A percentile compares a stretch with the other conserved stretches of the same genome.
Evolutionary conservation across 768 basidiomycete species (phyloP).

Genomic region (Xerocomellus amylosporus): DNA sequence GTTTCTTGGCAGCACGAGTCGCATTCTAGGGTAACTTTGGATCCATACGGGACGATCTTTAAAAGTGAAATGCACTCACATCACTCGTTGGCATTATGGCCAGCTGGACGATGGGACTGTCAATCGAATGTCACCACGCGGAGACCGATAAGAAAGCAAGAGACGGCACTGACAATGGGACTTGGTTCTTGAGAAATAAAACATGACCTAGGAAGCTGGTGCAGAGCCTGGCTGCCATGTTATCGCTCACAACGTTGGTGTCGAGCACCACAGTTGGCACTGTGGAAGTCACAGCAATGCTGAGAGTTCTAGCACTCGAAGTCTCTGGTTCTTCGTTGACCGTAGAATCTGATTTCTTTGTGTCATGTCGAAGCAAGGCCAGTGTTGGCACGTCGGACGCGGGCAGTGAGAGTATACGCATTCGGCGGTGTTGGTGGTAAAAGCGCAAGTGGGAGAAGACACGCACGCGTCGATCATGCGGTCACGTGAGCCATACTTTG

Average conservation of each 20-base stretch:
- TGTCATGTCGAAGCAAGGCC: neutral
- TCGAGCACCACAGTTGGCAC: conserved; percentile 49
- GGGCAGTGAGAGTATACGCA: conserved; percentile 13
- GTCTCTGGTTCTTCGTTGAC: neutral
- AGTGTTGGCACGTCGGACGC: neutral
- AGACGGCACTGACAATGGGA: conserved; percentile 63
- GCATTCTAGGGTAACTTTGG: conserved; percentile 33
- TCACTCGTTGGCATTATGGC: conserved; percentile 49
- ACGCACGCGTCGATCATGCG: neutral
- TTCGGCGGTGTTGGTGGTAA: conserved; percentile 1
- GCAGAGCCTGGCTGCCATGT: conserved; percentile 63
- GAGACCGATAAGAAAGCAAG: neutral
- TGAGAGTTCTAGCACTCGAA: neutral
- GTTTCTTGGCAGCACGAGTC: conserved; percentile 53
- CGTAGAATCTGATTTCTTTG: neutral
- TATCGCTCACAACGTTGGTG: conserved; percentile 49
- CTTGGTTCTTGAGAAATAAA: conserved; percentile 73
- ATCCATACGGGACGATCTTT: neutral
- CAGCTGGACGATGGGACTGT: conserved; percentile 66
- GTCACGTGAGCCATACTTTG: conserved; percentile 5
- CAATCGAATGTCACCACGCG: neutral
- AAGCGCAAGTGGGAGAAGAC: neutral
- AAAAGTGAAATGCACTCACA: conserved; percentile 28
- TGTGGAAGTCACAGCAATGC: conserved; percentile 1
- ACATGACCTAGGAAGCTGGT: conserved; percentile 64